Conservation (phyloP, 768 basidiomycete genomes). For the Phlebiopsis flavidoalba region DNA sequence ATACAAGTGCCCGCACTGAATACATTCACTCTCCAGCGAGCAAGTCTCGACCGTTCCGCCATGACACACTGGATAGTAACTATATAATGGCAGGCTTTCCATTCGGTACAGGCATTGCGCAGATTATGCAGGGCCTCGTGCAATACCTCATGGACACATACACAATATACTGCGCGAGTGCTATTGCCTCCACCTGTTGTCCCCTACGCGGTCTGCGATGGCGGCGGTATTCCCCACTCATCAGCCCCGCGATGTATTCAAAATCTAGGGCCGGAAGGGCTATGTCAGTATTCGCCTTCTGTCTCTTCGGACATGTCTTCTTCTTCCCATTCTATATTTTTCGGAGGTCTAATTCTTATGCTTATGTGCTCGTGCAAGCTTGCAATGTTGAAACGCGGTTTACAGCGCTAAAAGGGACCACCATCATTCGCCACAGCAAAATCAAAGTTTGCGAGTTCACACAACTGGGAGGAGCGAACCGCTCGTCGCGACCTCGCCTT, state of each 20-base stretch:
- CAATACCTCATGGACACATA: conserved; percentile 73
- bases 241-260: conserved; percentile 47
- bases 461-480: conserved; percentile 25
- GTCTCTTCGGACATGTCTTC: conserved; percentile 45
- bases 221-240: conserved; percentile 42
- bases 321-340: conserved; percentile 54
- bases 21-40: conserved; percentile 25
- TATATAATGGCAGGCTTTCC: conserved; percentile 59
- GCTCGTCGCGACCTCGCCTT: not conserved
- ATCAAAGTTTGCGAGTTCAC: conserved; percentile 35
- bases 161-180: conserved; percentile 60
- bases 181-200: conserved; percentile 63
- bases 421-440: conserved; percentile 43
- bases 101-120: conserved; percentile 61
- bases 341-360: conserved; percentile 31
- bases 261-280: conserved; percentile 51
- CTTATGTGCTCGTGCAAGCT: not conserved
- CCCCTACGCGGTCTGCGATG: conserved; percentile 44
- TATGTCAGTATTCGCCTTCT: conserved; percentile 49
- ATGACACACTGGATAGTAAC: conserved; percentile 61
- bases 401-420: conserved; percentile 46
- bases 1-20: not conserved
- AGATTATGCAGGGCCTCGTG: conserved; percentile 59
- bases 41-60: conserved; percentile 42
- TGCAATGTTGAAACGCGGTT: not conserved